These are phyloP conservation scores for Zea luxurians DNA, from an alignment of 176 grass and related monocot species.

Conservation along the genomic window DNA sequence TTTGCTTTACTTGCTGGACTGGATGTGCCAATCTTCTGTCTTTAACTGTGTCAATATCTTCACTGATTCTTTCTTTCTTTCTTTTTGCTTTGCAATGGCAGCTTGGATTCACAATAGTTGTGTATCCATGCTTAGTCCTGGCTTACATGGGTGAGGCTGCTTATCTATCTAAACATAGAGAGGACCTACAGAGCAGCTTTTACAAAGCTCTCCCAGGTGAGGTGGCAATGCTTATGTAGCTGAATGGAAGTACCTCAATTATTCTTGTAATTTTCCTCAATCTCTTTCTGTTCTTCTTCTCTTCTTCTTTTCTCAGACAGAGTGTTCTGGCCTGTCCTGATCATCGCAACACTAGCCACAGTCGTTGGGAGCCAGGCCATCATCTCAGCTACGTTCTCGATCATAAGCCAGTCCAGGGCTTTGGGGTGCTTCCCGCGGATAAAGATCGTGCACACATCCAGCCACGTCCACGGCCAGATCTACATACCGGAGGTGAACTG, in stretches of 20 bases:
- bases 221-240: neutral
- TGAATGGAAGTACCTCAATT: neutral
- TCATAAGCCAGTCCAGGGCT: constrained; percentile 85
- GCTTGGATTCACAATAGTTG: constrained; percentile 74
- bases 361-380: constrained; percentile 84
- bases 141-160: constrained; percentile 98
- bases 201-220: constrained; percentile 92
- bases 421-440: constrained; percentile 82
- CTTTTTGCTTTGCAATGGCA: constrained; percentile 45
- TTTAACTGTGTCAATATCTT: neutral
- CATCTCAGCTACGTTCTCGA: constrained; percentile 88
- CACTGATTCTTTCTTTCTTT: constrained; percentile 28
- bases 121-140: constrained; percentile 87
- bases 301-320: constrained; percentile 42
- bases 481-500: constrained; percentile 98
- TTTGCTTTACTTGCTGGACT: neutral
- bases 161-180: constrained; percentile 76
- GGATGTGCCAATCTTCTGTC: neutral
- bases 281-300: neutral
- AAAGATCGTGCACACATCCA: constrained; percentile 83
- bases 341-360: constrained; percentile 83
- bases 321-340: constrained; percentile 76
- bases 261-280: neutral
- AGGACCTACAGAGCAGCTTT: constrained; percentile 87
- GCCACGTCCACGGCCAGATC: constrained; percentile 75